These are phyloP conservation scores for Vigna mungo DNA, from an alignment of 306 rosid species.

Conservation along the genomic window DNA sequence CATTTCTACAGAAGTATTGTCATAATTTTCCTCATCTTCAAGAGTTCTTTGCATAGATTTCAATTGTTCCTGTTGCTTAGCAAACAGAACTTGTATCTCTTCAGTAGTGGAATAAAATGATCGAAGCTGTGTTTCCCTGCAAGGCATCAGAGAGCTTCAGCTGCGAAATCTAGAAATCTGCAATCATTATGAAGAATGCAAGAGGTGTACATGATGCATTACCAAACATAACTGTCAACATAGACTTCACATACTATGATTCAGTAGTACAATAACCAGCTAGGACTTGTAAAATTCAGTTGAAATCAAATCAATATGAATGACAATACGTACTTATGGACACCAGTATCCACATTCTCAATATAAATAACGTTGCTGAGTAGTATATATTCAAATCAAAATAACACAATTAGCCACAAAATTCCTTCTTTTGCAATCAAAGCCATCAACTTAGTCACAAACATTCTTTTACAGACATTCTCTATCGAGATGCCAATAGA, in stretches of 20 bases:
- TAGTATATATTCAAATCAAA: slow-evolving; percentile 29
- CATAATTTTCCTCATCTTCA: slow-evolving; percentile 92
- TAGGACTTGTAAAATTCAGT: slow-evolving; percentile 9
- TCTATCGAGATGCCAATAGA: slow-evolving; percentile 12
- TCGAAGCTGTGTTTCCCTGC: slow-evolving; percentile 91
- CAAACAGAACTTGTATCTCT: slow-evolving; percentile 79
- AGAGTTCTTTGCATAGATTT: slow-evolving; percentile 90
- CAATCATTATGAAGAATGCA: slow-evolving; percentile 22
- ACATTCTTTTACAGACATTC: not conserved
- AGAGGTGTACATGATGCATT: slow-evolving; percentile 27
- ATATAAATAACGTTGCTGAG: slow-evolving; percentile 31
- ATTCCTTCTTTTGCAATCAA: not conserved
- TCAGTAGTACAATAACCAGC: slow-evolving; percentile 26
- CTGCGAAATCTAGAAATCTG: slow-evolving; percentile 40
- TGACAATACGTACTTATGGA: slow-evolving; percentile 15
- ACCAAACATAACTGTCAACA: slow-evolving; percentile 33
- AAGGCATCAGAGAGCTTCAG: slow-evolving; percentile 50
- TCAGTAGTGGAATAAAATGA: slow-evolving; percentile 96
- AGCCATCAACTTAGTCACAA: slow-evolving; percentile 16
- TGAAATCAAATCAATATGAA: slow-evolving; percentile 33
- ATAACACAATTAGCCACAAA: slow-evolving; percentile 15
- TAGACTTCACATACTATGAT: slow-evolving; percentile 14
- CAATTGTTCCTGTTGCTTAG: slow-evolving; percentile 93
- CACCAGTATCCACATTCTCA: slow-evolving; percentile 25
- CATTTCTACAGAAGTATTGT: slow-evolving; percentile 75